Percentiles rank a stretch among this genome's conserved stretches.
Conservation (phyloP, 768 basidiomycete species). For the Naganishia vishniacii region DNA sequence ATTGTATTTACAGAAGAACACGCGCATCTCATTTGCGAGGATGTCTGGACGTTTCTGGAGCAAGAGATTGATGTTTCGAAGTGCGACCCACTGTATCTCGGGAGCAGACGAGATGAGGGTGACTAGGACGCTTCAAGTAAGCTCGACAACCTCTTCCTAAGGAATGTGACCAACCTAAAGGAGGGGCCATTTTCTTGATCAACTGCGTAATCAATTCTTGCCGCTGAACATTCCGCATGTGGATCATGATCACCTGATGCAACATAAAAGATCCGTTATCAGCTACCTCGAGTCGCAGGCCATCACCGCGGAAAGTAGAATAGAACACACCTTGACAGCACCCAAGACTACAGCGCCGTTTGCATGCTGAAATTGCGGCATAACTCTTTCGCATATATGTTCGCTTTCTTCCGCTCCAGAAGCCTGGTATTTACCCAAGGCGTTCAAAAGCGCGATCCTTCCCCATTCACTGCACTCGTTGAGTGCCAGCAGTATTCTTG, state of each 20-base stretch:
- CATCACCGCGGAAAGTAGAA: neutral
- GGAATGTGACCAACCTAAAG: conserved; percentile 55
- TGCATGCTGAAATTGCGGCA: conserved; percentile 96
- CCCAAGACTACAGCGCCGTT: conserved; percentile 96
- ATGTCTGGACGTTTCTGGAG: conserved; percentile 88
- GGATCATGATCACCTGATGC: conserved; percentile 87
- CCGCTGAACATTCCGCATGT: conserved; percentile 72
- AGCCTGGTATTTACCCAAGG: conserved; percentile 73
- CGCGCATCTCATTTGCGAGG: conserved; percentile 91
- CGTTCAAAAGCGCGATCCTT: conserved; percentile 82
- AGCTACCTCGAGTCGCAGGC: neutral
- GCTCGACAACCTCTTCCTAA: too few species aligned
- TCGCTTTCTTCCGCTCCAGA: conserved; percentile 91
- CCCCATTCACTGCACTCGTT: conserved; percentile 99
- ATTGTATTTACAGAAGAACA: conserved; percentile 99
- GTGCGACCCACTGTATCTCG: conserved; percentile 96
- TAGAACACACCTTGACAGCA: conserved; percentile 70
- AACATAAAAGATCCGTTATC: neutral
- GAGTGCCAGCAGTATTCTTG: conserved; percentile 85
- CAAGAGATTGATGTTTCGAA: conserved; percentile 92
- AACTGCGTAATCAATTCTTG: conserved; percentile 81
- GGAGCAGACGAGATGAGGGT: conserved; percentile 93
- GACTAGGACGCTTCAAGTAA: conserved; percentile 54
- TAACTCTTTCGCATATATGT: conserved; percentile 96
- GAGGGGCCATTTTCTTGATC: conserved; percentile 94